Percentiles rank a stretch among this genome's conserved stretches.
These are phyloP conservation scores for Copromyces sp. DNA, from an alignment of 495 filamentous ascomycete species.

Conservation along the genomic window DNA sequence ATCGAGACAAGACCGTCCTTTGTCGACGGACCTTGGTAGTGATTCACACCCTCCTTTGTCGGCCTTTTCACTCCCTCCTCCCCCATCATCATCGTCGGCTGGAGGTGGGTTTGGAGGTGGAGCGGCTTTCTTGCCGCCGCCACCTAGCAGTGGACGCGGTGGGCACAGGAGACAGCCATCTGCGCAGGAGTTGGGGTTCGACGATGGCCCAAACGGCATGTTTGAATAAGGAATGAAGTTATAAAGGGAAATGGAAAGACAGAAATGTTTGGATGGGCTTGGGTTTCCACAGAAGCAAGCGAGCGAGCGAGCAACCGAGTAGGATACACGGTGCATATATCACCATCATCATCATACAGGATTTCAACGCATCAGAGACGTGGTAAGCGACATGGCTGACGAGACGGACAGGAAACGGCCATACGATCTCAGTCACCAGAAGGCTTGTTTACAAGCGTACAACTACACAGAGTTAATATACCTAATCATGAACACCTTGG, in stretches of 20 bases:
- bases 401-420: not conserved
- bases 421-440: not conserved
- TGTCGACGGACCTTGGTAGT: slow-evolving; percentile 7
- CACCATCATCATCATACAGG: not conserved
- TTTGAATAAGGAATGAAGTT: slow-evolving; percentile 26
- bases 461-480: not conserved
- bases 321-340: not conserved
- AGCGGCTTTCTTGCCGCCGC: slow-evolving; percentile 39
- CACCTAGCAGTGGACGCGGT: slow-evolving; percentile 46
- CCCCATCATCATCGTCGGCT: slow-evolving; percentile 16
- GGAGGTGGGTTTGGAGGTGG: not conserved
- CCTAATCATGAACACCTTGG: not conserved
- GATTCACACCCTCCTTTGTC: slow-evolving; percentile 19
- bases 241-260: not conserved
- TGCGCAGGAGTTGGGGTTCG: slow-evolving; percentile 48
- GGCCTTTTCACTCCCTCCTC: slow-evolving; percentile 45
- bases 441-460: not conserved
- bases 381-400: not conserved
- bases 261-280: not conserved
- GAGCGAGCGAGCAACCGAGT: not conserved
- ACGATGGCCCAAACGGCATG: slow-evolving; percentile 58
- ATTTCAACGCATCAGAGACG: not conserved
- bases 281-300: not conserved
- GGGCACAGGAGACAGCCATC: slow-evolving; percentile 40
- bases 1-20: slow-evolving; percentile 9